Evolutionary conservation across 1,284 basidiomycete species (phyloP).

Genomic region (Retiboletus flavoniger): DNA sequence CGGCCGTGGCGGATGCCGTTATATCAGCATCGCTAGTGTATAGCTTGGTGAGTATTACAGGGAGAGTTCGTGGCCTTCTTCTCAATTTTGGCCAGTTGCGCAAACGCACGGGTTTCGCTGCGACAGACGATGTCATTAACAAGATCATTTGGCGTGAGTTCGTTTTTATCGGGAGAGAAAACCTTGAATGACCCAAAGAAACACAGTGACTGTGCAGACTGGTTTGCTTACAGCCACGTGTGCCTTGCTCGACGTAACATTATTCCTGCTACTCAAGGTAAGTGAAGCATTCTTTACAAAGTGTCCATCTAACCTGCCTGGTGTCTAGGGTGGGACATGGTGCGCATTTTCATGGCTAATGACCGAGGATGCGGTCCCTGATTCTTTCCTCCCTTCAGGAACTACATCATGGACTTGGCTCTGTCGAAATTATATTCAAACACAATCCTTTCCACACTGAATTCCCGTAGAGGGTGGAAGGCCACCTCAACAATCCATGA

Average conservation of each 20-base stretch:
- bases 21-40: conserved; percentile 47
- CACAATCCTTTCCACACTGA: conserved; percentile 54
- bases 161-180: not conserved
- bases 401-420: conserved; percentile 52
- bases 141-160: conserved; percentile 20
- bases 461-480: conserved; percentile 40
- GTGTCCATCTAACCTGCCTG: not conserved
- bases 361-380: not conserved
- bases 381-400: conserved; percentile 30
- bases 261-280: conserved; percentile 15
- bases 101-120: conserved; percentile 19
- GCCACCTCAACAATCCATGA: not conserved
- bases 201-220: conserved; percentile 22
- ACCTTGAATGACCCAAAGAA: not conserved
- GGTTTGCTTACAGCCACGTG: conserved; percentile 18
- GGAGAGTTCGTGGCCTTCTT: not conserved
- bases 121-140: conserved; percentile 17
- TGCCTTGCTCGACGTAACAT: conserved; percentile 15
- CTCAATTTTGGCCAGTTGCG: conserved; percentile 5
- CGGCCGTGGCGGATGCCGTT: conserved; percentile 45
- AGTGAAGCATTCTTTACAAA: not conserved
- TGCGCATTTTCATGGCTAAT: not conserved
- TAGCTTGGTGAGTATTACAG: conserved; percentile 38
- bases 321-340: conserved; percentile 5
- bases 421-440: conserved; percentile 58